Percentiles rank a stretch among this genome's conserved stretches.
These are phyloP conservation scores for Lycium ferocissimum DNA, from an alignment of 257 asterid genomes.

Conservation along the genomic window DNA sequence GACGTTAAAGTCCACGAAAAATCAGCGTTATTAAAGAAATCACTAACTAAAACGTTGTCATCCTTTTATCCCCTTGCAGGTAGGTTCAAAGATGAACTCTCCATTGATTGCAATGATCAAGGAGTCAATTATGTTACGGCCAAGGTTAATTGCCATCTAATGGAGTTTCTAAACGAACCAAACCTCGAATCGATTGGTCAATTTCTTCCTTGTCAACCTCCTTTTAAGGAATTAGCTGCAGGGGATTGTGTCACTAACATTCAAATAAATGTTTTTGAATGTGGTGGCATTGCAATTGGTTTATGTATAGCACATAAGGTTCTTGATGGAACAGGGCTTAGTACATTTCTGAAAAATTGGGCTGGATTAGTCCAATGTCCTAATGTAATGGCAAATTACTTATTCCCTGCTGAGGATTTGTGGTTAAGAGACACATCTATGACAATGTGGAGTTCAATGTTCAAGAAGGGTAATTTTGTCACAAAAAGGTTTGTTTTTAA, in stretches of 20 bases:
- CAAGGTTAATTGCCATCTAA: conserved; percentile 39
- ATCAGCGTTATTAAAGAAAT: conserved; percentile 49
- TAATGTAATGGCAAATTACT: conserved; percentile 51
- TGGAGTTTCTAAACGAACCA: conserved; percentile 52
- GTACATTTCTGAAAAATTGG: conserved; percentile 65
- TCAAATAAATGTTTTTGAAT: conserved; percentile 60
- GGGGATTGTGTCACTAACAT: conserved; percentile 56
- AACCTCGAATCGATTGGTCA: conserved; percentile 47
- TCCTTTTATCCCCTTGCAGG: conserved; percentile 77
- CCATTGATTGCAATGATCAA: conserved; percentile 64
- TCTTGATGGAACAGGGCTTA: conserved; percentile 70
- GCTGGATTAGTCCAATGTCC: conserved; percentile 46
- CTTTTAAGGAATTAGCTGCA: conserved; percentile 37
- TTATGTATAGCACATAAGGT: conserved; percentile 66
- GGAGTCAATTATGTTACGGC: conserved; percentile 65
- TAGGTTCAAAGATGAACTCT: conserved; percentile 55
- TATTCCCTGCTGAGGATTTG: conserved; percentile 55
- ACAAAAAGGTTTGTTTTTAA: conserved; percentile 69
- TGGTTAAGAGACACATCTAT: conserved; percentile 60
- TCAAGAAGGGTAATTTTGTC: conserved; percentile 60
- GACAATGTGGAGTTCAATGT: conserved; percentile 63
- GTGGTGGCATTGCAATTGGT: conserved; percentile 83
- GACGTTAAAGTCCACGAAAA: conserved; percentile 39
- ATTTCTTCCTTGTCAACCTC: conserved; percentile 60
- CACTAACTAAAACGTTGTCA: conserved; percentile 58